Percentiles rank a stretch among this genome's conserved stretches.
phyloP scores from a whole-genome alignment of 805 yeast species.

The Metschnikowia continentalis region DNA sequence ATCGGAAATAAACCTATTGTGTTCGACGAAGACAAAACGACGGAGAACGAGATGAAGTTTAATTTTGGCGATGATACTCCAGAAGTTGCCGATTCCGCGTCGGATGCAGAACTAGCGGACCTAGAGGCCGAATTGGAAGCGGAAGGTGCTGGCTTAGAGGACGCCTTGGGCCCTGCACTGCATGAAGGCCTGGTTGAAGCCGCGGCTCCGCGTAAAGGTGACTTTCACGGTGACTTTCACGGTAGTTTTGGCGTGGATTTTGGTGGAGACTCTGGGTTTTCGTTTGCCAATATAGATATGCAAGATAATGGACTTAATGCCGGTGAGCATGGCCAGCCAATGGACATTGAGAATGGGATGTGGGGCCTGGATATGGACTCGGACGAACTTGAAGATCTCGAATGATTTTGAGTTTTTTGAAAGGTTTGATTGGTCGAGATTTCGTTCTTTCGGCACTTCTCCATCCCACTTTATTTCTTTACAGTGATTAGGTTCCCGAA shows the following conservation, averaged over 20 bases:
- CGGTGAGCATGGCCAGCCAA: neutral
- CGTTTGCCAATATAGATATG: neutral
- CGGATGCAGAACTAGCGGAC: slow-evolving; percentile 2
- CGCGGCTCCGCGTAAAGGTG: neutral
- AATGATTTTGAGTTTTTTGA: neutral
- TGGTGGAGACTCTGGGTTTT: neutral
- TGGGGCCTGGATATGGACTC: slow-evolving; percentile 3
- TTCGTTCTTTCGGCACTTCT: too few relatives aligned
- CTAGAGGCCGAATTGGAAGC: slow-evolving; percentile 4
- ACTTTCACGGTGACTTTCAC: neutral
- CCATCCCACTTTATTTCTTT: too few relatives aligned
- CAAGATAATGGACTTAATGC: neutral
- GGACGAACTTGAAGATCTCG: neutral
- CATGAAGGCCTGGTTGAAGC: neutral
- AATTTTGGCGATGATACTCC: slow-evolving; percentile 9
- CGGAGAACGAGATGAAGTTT: slow-evolving; percentile 4
- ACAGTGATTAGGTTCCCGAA: too few relatives aligned
- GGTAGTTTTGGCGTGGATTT: too few relatives aligned
- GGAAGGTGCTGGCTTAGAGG: neutral
- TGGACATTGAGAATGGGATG: neutral
- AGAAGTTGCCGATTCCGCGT: neutral
- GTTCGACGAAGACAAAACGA: slow-evolving; percentile 5
- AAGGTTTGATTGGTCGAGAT: too few relatives aligned
- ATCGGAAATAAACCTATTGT: neutral
- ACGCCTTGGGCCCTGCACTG: neutral